Conservation (phyloP, 352 stramenopile species). For the Pythium grandisporangium region DNA sequence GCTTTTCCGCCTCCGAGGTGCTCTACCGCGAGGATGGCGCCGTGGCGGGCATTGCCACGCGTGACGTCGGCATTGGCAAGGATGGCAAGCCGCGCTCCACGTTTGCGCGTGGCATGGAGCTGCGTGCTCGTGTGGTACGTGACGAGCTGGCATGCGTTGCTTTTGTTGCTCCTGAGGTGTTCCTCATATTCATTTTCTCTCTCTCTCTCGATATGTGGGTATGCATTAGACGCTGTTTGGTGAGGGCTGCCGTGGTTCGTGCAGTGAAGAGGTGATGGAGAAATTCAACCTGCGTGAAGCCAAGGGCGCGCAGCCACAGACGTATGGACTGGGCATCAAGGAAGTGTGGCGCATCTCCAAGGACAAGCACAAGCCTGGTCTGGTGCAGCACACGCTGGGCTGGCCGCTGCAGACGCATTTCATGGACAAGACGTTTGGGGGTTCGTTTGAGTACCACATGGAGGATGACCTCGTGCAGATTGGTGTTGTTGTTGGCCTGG, state of each 20-base stretch:
- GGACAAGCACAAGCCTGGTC: slow-evolving; percentile 91
- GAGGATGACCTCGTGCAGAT: slow-evolving; percentile 93
- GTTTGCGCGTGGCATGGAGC: slow-evolving; percentile 97
- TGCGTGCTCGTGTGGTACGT: slow-evolving; percentile 88
- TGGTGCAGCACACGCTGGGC: slow-evolving; percentile 97
- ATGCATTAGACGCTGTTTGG: slow-evolving; percentile 98
- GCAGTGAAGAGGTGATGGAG: slow-evolving; percentile 94
- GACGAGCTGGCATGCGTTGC: too few relatives aligned
- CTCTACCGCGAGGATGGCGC: slow-evolving; percentile 73
- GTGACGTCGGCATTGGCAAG: slow-evolving; percentile 98
- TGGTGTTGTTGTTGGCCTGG: slow-evolving; percentile 95
- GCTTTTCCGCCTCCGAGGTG: slow-evolving; percentile 94
- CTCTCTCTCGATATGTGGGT: slow-evolving; percentile 2
- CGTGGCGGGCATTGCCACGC: slow-evolving; percentile 94
- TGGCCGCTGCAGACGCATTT: slow-evolving; percentile 92
- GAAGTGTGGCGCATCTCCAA: slow-evolving; percentile 92
- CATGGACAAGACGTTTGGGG: slow-evolving; percentile 95
- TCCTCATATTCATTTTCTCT: slow-evolving; percentile 10
- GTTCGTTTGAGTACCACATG: slow-evolving; percentile 99
- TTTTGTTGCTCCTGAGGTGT: too few relatives aligned
- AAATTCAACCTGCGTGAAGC: slow-evolving; percentile 94
- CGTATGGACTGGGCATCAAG: slow-evolving; percentile 99
- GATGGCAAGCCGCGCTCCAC: slow-evolving; percentile 93
- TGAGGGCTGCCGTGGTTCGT: slow-evolving; percentile 96
- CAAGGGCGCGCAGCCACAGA: slow-evolving; percentile 89